Percentiles rank a stretch among this genome's conserved stretches.
These are phyloP conservation scores for Aeminium ludgeri DNA, from an alignment of 495 filamentous ascomycete species.

Conservation along the genomic window DNA sequence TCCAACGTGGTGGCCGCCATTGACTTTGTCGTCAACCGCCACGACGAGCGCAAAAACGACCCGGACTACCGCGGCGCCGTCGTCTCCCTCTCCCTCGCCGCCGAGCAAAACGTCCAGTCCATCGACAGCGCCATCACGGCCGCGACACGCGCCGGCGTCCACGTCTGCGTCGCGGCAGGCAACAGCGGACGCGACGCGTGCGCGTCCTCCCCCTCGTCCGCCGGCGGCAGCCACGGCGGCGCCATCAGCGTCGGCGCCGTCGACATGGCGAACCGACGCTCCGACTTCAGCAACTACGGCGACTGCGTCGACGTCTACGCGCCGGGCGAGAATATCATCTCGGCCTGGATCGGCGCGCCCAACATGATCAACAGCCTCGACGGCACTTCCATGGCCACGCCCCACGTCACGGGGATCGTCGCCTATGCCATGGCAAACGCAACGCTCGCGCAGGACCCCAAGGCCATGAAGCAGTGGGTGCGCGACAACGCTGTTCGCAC, in stretches of 20 bases:
- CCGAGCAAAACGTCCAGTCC: not conserved
- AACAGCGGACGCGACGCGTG: constrained; percentile 21
- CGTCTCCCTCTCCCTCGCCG: too few relatives aligned
- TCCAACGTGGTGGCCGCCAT: constrained; percentile 25
- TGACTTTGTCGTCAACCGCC: constrained; percentile 23
- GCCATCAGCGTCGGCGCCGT: constrained; percentile 26
- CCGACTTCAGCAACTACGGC: constrained; percentile 28
- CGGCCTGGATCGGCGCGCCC: constrained; percentile 22
- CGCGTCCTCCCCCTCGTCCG: constrained; percentile 17
- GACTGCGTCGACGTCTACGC: constrained; percentile 30
- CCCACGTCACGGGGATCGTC: constrained; percentile 36
- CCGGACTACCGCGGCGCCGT: constrained; percentile 20
- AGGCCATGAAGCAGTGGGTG: constrained; percentile 28
- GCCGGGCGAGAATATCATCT: constrained; percentile 26
- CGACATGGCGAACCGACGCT: constrained; percentile 19
- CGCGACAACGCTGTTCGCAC: constrained; percentile 11
- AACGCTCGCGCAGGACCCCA: constrained; percentile 23
- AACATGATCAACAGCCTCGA: constrained; percentile 20
- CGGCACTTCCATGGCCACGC: constrained; percentile 30
- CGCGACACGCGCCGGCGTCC: constrained; percentile 22
- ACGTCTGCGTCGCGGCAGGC: constrained; percentile 27
- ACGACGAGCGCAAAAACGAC: constrained; percentile 20
- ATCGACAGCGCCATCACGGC: constrained; percentile 22
- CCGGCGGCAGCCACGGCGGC: constrained; percentile 16
- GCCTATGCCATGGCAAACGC: constrained; percentile 29